These are phyloP conservation scores for Rosellinia necatrix DNA, from an alignment of 2,329 filamentous ascomycete species.

Conservation along the genomic window DNA sequence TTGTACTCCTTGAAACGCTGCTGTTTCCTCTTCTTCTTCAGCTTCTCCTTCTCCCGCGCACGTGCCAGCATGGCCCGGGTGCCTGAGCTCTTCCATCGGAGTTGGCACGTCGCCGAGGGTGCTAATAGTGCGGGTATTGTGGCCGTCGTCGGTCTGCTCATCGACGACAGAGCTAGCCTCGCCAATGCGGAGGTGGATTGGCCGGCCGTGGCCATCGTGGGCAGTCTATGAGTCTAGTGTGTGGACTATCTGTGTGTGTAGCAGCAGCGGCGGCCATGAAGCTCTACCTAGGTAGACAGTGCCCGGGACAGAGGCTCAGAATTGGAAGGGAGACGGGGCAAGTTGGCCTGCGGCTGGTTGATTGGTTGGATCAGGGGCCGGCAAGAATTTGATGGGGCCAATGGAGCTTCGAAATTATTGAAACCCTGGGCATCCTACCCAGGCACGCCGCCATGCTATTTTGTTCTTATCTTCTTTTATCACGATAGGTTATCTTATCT, in stretches of 20 bases:
- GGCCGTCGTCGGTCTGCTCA: slow-evolving; percentile 48
- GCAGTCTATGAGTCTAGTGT: not conserved
- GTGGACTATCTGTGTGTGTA: not conserved
- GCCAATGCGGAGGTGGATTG: slow-evolving; percentile 61
- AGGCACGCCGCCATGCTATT: slow-evolving; percentile 31
- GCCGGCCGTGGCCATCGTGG: slow-evolving; percentile 56
- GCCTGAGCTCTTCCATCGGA: slow-evolving; percentile 47
- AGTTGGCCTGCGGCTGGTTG: no score
- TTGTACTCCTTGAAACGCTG: slow-evolving; percentile 71
- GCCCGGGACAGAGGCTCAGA: no score
- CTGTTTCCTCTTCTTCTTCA: slow-evolving; percentile 63
- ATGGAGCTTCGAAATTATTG: slow-evolving; percentile 15
- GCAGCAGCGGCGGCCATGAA: slow-evolving; percentile 27
- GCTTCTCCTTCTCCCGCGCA: slow-evolving; percentile 55
- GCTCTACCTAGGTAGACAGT: no score
- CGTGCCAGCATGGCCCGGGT: slow-evolving; percentile 42
- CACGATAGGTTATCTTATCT: slow-evolving; percentile 19
- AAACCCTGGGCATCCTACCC: no score
- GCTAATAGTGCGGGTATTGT: slow-evolving; percentile 55
- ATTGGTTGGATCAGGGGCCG: no score
- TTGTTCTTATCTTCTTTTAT: slow-evolving; percentile 30
- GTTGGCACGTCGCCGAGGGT: slow-evolving; percentile 49
- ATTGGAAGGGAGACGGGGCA: no score
- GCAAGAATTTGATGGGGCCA: no score
- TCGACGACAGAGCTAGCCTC: slow-evolving; percentile 51